These are phyloP conservation scores for Anisogramma anomala DNA, from an alignment of 2,329 filamentous ascomycete genomes.

Conservation along the genomic window DNA sequence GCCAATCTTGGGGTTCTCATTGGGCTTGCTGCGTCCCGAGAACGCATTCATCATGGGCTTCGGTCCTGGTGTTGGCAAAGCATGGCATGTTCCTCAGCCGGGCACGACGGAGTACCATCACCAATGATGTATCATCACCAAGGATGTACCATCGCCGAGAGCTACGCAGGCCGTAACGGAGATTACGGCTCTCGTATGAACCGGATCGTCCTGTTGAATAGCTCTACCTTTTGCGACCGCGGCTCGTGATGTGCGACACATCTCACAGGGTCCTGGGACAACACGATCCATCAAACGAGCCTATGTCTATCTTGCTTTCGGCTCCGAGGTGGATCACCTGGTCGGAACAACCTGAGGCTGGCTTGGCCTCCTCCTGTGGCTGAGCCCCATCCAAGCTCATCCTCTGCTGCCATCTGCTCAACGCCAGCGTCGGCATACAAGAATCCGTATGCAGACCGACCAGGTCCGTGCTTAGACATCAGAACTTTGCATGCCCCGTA, in stretches of 20 bases:
- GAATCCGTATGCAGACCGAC: slow-evolving; percentile 4
- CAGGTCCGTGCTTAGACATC: slow-evolving; percentile 10
- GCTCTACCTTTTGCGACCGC: not conserved
- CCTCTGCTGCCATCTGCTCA: not conserved
- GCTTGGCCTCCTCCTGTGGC: slow-evolving; percentile 9
- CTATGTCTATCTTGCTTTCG: not conserved
- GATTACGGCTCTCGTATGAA: slow-evolving; percentile 4
- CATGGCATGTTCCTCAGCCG: not conserved
- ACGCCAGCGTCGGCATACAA: not conserved
- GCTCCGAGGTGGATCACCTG: slow-evolving; percentile 8
- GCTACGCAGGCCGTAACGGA: no score
- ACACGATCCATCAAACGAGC: not conserved
- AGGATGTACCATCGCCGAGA: no score
- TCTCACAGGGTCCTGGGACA: not conserved
- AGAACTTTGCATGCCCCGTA: slow-evolving; percentile 11
- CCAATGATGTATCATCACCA: not conserved
- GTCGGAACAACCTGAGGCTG: no score
- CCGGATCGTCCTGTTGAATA: not conserved
- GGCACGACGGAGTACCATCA: not conserved
- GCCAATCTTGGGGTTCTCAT: not conserved
- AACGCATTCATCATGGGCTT: not conserved
- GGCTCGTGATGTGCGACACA: not conserved
- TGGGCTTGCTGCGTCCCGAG: not conserved
- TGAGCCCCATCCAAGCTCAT: slow-evolving; percentile 10
- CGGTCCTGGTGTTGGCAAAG: not conserved